Percentiles rank a stretch among this genome's conserved stretches.
Evolutionary conservation across 768 basidiomycete genomes (phyloP).

Genomic region (Hydnomerulius pinastri): DNA sequence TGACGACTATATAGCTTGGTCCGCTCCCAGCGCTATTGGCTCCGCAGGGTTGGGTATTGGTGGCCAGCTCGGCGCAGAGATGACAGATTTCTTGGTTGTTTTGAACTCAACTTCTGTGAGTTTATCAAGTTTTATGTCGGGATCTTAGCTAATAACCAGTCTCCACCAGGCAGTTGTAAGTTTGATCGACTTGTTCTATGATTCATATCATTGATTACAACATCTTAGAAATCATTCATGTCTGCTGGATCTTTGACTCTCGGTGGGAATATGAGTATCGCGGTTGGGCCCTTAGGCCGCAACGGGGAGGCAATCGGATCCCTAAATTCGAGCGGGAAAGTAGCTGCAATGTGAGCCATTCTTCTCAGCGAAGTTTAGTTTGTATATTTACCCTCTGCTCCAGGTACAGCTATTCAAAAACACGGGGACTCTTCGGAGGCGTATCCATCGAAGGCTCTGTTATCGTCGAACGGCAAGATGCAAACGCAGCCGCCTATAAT

Average conservation of each 20-base stretch:
- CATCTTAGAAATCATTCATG: conserved; percentile 82
- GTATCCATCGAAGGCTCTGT: conserved; percentile 87
- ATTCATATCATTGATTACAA: neutral
- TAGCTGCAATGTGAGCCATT: conserved; percentile 80
- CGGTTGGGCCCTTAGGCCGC: conserved; percentile 89
- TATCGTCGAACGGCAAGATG: conserved; percentile 92
- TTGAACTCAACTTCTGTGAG: conserved; percentile 79
- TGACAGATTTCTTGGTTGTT: conserved; percentile 90
- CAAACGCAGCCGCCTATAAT: conserved; percentile 80
- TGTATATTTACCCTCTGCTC: neutral
- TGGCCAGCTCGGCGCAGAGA: conserved; percentile 77
- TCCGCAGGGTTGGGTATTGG: conserved; percentile 90
- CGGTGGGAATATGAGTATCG: conserved; percentile 88
- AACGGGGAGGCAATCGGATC: conserved; percentile 90
- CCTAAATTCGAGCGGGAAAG: conserved; percentile 78
- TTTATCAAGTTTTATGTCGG: conserved; percentile 9
- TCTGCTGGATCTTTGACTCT: conserved; percentile 87
- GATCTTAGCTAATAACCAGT: conserved; percentile 6
- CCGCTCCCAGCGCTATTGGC: conserved; percentile 92
- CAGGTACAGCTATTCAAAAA: conserved; percentile 91
- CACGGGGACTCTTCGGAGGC: conserved; percentile 92
- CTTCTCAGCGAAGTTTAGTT: neutral
- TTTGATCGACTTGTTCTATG: conserved; percentile 1
- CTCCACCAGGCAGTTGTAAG: conserved; percentile 61
- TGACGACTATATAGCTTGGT: conserved; percentile 80